Conservation (phyloP, 2,329 filamentous ascomycete genomes). For the Botrytis aclada region DNA sequence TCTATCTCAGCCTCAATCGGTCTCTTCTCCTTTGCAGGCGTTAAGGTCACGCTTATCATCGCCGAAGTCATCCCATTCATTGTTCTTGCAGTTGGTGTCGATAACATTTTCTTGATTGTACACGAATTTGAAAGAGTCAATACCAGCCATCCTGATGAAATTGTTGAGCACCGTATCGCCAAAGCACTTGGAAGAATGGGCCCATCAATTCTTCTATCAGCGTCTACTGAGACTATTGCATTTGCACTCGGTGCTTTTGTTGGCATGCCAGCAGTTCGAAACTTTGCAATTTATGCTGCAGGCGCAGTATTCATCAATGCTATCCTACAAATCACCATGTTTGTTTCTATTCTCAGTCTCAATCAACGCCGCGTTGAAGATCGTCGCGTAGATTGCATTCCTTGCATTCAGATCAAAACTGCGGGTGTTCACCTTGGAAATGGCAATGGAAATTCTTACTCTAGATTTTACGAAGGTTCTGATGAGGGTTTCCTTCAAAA, state of each 20-base stretch:
- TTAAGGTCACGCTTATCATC: conserved; percentile 96
- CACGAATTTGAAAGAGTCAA: conserved; percentile 98
- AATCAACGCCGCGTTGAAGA: conserved; percentile 91
- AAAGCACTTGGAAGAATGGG: conserved; percentile 93
- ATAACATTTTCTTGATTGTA: conserved; percentile 98
- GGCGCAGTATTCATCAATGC: conserved; percentile 97
- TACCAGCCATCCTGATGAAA: conserved; percentile 81
- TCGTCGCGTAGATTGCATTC: conserved; percentile 85
- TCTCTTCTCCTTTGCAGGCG: conserved; percentile 83
- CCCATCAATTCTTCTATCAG: conserved; percentile 91
- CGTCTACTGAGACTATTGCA: conserved; percentile 88
- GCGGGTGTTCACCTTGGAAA: conserved; percentile 64
- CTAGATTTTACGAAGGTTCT: conserved; percentile 49
- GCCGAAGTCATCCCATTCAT: conserved; percentile 98
- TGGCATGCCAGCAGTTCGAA: conserved; percentile 95
- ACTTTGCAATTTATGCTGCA: conserved; percentile 95
- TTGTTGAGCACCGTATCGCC: conserved; percentile 81
- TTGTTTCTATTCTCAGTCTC: conserved; percentile 83
- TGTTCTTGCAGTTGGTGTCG: conserved; percentile 91
- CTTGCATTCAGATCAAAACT: conserved; percentile 77
- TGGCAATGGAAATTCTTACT: conserved; percentile 54
- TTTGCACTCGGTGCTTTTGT: conserved; percentile 92
- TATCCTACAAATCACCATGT: conserved; percentile 94
- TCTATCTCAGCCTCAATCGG: conserved; percentile 95
- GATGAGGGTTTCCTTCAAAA: conserved; percentile 81